phyloP scores from a whole-genome alignment of 352 stramenopile genomes.

The Aphanomyces invadans region DNA sequence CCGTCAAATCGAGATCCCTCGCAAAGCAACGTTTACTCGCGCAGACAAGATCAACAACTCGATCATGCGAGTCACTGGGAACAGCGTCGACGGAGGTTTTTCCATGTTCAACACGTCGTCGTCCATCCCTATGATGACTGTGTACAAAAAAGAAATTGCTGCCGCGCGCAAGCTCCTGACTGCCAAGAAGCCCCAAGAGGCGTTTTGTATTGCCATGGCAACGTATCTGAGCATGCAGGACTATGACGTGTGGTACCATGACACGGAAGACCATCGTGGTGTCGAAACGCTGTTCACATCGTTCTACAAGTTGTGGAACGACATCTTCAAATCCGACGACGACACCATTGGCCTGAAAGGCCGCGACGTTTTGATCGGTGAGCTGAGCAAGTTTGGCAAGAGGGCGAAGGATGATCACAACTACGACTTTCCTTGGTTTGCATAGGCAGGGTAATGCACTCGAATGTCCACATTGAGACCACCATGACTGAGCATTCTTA shows the following conservation, averaged over 20 bases:
- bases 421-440: conserved; percentile 22
- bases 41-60: conserved; percentile 8
- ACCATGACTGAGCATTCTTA: too few relatives aligned
- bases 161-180: conserved; percentile 17
- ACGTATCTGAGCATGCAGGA: conserved; percentile 21
- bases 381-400: conserved; percentile 16
- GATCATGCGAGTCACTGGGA: conserved; percentile 18
- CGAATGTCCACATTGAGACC: too few relatives aligned
- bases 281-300: conserved; percentile 18
- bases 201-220: conserved; percentile 15
- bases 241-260: conserved; percentile 19
- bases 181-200: conserved; percentile 8
- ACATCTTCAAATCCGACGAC: conserved; percentile 19
- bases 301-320: conserved; percentile 16
- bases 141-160: conserved; percentile 24
- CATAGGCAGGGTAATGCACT: background rate
- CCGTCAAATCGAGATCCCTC: conserved; percentile 5
- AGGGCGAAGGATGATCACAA: conserved; percentile 8
- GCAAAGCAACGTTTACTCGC: conserved; percentile 15
- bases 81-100: conserved; percentile 9
- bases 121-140: conserved; percentile 15
- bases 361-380: conserved; percentile 5
- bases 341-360: conserved; percentile 9
- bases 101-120: conserved; percentile 24
- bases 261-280: conserved; percentile 12